Percentiles rank a stretch among this genome's conserved stretches.
Conservation (phyloP, 108 stramenopile genomes). For the Stephanodiscus minutulus region DNA sequence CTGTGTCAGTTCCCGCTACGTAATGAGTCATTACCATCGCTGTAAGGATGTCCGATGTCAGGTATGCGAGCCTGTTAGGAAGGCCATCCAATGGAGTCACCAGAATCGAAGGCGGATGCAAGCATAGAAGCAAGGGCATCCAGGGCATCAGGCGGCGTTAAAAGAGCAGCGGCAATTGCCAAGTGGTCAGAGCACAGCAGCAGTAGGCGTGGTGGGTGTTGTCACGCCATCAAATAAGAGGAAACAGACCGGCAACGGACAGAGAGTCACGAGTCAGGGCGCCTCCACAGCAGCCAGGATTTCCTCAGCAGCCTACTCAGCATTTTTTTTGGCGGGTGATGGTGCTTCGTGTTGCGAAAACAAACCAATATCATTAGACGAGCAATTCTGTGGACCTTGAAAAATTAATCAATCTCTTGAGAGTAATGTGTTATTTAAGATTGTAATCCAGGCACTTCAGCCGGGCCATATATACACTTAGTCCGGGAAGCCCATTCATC, state of each 20-base stretch:
- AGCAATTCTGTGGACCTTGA: too few relatives aligned
- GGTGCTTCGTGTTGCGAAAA: too few relatives aligned
- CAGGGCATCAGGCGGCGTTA: slow-evolving; percentile 76
- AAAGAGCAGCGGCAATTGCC: slow-evolving; percentile 64
- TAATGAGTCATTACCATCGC: slow-evolving; percentile 97
- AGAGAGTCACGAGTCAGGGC: slow-evolving; percentile 22
- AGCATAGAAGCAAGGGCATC: slow-evolving; percentile 77
- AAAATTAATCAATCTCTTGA: too few relatives aligned
- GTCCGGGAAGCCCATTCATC: too few relatives aligned
- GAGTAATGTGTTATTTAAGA: too few relatives aligned
- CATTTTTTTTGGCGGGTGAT: too few relatives aligned
- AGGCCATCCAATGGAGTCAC: slow-evolving; percentile 96
- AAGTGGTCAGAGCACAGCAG: slow-evolving; percentile 20
- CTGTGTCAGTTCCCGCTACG: slow-evolving; percentile 97
- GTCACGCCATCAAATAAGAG: slow-evolving; percentile 32
- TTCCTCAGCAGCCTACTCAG: slow-evolving; percentile 12
- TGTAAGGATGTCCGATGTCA: slow-evolving; percentile 98
- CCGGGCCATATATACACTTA: too few relatives aligned
- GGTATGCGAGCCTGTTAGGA: slow-evolving; percentile 97
- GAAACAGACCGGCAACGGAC: slow-evolving; percentile 38
- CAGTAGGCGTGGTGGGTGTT: slow-evolving; percentile 7
- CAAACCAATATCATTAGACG: too few relatives aligned
- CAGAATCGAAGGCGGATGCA: slow-evolving; percentile 94
- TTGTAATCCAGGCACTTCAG: too few relatives aligned
- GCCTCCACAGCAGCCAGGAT: too few relatives aligned